phyloP scores from a whole-genome alignment of 2,329 filamentous ascomycete species.

The Aspergillus bombycis region DNA sequence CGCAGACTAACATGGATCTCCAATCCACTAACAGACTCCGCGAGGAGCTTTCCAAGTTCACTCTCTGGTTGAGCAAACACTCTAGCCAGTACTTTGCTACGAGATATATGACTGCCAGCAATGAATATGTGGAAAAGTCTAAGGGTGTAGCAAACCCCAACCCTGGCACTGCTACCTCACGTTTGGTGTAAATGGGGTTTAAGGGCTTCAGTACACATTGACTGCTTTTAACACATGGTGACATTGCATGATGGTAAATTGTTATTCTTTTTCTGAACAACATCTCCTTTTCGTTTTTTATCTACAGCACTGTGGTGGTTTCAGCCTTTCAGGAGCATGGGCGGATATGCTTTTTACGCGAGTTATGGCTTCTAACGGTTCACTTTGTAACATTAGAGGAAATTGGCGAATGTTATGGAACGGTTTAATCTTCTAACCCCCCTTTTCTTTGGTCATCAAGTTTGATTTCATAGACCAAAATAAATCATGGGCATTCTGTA shows the following conservation, averaged over 20 bases:
- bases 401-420: conserved; percentile 14
- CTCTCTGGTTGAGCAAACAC: conserved; percentile 79
- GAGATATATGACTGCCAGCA: conserved; percentile 46
- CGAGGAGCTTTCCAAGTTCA: conserved; percentile 86
- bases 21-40: conserved; percentile 86
- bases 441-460: not conserved
- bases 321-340: conserved; percentile 5
- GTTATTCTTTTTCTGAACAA: not conserved
- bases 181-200: conserved; percentile 22
- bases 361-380: conserved; percentile 18
- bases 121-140: conserved; percentile 43
- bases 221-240: conserved; percentile 6
- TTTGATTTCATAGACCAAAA: not conserved
- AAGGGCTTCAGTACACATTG: not conserved
- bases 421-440: conserved; percentile 1
- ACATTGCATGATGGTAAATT: not conserved
- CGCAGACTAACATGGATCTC: conserved; percentile 96
- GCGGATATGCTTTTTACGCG: conserved; percentile 6
- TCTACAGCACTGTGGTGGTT: conserved; percentile 2
- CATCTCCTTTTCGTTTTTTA: conserved; percentile 3
- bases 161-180: conserved; percentile 38
- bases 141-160: conserved; percentile 32
- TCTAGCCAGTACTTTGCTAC: conserved; percentile 72
- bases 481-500: conserved; percentile 1
- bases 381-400: conserved; percentile 22